Evolutionary conservation across 2,329 filamentous ascomycete genomes (phyloP), one percentile per base, ranked within the genome.

Genomic region (Fusarium sp.): DNA sequence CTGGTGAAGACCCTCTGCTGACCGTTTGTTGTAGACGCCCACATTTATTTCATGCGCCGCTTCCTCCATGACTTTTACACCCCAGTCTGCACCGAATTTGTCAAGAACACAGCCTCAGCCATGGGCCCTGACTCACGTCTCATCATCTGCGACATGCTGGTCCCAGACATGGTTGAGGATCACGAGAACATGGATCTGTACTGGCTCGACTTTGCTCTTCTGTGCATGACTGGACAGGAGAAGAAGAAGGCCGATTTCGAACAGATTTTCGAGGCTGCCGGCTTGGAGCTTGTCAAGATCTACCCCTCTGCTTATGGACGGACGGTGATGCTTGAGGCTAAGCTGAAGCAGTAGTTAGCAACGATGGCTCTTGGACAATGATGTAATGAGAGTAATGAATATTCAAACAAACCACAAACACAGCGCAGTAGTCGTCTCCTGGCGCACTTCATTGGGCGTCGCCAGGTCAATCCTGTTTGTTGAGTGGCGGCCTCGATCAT

Each of bases 61-160:
- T 73, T 78, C 7, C 75, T 78, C 14, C 77, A 78, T 31, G 76
- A 78, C 58, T 78, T 77, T 34, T 78, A 78, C 16, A 65, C 57
- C 6, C 70, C 75, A 14, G 72, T 75, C 18, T 77, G 77, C 61
- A 68, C 71, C n/a, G 69, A 76, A 16, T 77, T 78, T 18, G 68
- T 78, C 31, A 75, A 68, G 16, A 77, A 76, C 61, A 76, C 74
- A 0, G 76, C 71, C 7, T 71, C 67, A 2, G 73, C 75, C 4
- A 78, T 78, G 77, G 77, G 74, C 0, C 75, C 75, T 0, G 75
- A 76, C 44, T 78, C 78, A 2, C 75, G 77, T 1, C 68, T 79
- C 2, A 70, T 80, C 13, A 68, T 81, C 20, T 79, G 77, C 56
- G 78, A 81, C 46, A 76, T 77, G 65, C 49, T 81, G 9, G 67